phyloP scores from a whole-genome alignment of 1,139 yeast genomes.

The Saccharomycopsis phalli region DNA sequence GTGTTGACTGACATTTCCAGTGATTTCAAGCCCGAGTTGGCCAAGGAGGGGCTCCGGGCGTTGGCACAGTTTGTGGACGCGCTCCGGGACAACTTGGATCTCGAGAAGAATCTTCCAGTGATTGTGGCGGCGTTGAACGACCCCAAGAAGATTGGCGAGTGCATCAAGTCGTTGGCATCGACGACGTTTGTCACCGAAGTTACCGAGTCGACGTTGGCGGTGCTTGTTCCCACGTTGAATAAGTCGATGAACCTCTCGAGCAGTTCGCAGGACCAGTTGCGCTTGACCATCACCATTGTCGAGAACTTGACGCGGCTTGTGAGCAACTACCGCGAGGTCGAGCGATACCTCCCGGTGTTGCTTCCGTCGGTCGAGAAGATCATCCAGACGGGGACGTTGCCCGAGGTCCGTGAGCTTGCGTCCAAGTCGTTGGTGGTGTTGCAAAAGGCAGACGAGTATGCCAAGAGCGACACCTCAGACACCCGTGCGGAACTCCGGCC shows the following conservation, averaged over 20 bases:
- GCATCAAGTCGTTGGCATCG: slow-evolving; percentile 82
- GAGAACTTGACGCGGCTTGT: slow-evolving; percentile 94
- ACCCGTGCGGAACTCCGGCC: slow-evolving; percentile 36
- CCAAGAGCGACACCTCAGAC: slow-evolving; percentile 57
- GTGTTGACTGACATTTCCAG: slow-evolving; percentile 82
- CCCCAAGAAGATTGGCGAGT: slow-evolving; percentile 80
- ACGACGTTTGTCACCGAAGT: slow-evolving; percentile 98
- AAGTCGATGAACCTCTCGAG: slow-evolving; percentile 85
- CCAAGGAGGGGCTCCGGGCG: slow-evolving; percentile 71
- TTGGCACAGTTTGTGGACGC: slow-evolving; percentile 67
- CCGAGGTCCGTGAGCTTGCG: slow-evolving; percentile 94
- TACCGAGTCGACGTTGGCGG: slow-evolving; percentile 87
- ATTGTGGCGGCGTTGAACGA: slow-evolving; percentile 85
- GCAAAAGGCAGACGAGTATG: slow-evolving; percentile 68
- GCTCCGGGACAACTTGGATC: slow-evolving; percentile 77
- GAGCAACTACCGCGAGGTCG: slow-evolving; percentile 88
- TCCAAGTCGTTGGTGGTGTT: slow-evolving; percentile 74
- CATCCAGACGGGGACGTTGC: slow-evolving; percentile 81
- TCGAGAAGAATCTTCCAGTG: slow-evolving; percentile 75
- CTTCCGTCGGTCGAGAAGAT: slow-evolving; percentile 89
- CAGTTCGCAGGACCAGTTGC: slow-evolving; percentile 88
- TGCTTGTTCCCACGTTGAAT: slow-evolving; percentile 85
- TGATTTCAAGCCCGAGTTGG: slow-evolving; percentile 93
- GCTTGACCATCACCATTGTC: slow-evolving; percentile 93
- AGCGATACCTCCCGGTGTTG: slow-evolving; percentile 73